Evolutionary conservation across 2,329 filamentous ascomycete genomes (phyloP).

Genomic region (Pseudogymnoascus verrucosus): DNA sequence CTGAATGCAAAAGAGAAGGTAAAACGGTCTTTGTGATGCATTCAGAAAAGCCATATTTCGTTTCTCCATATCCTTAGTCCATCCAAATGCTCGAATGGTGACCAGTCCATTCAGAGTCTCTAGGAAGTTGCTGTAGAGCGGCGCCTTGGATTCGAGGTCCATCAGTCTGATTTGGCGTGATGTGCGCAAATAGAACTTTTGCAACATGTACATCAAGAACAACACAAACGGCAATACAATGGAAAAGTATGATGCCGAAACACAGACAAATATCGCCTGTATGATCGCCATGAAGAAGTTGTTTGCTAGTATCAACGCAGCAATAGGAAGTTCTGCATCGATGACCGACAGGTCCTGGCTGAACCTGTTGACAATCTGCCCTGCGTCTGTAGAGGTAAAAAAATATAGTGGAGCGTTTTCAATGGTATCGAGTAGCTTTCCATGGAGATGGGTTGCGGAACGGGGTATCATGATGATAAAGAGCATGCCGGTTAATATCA

Average conservation of each 20-base stretch:
- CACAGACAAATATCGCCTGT: conserved; percentile 27
- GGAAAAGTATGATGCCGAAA: conserved; percentile 38
- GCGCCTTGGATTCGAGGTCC: conserved; percentile 54
- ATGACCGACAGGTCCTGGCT: conserved; percentile 33
- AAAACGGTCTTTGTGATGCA: conserved; percentile 47
- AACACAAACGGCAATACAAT: conserved; percentile 43
- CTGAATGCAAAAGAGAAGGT: conserved; percentile 49
- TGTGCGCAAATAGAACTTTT: conserved; percentile 51
- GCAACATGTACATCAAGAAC: conserved; percentile 40
- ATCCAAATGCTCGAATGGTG: conserved; percentile 50
- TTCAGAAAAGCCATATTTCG: conserved; percentile 43
- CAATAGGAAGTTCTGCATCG: conserved; percentile 22
- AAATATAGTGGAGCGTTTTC: conserved; percentile 33
- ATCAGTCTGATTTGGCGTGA: conserved; percentile 51
- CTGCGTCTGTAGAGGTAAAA: conserved; percentile 35
- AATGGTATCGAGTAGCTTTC: conserved; percentile 39
- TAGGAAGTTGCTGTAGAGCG: conserved; percentile 49
- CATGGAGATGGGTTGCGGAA: conserved; percentile 43
- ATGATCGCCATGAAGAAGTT: conserved; percentile 32
- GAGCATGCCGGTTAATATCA: conserved; percentile 28
- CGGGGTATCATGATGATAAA: conserved; percentile 46
- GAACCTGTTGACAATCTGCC: conserved; percentile 37
- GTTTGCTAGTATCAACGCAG: conserved; percentile 25
- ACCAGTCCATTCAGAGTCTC: conserved; percentile 46
- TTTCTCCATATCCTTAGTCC: conserved; percentile 37